Base-by-base conservation (phyloP, 805 yeast species). In the Candida pseudofarinosa region DNA sequence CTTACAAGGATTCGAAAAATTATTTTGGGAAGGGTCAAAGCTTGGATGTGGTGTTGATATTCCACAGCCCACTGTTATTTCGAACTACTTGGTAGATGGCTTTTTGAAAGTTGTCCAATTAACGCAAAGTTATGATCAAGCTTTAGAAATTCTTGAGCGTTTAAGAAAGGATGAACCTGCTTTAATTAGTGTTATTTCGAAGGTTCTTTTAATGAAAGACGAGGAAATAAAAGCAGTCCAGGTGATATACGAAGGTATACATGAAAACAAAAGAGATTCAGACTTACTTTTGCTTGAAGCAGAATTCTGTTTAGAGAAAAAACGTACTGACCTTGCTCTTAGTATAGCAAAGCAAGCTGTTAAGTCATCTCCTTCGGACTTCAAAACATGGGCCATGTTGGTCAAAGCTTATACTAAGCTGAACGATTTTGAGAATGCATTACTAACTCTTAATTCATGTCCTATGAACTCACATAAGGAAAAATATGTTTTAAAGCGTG, bases 391-490 rank as follows among this genome's bases (percentile, higher is more conserved):
- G 95, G 74, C 83, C 3, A 63, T 77, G 44, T 61, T 86, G 44
- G 85, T 85, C 6, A 73, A 74, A 51, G 76, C 79, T 1, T 85
- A 85, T 59, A 77, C 85, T 33, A 73, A 74, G 36, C 57, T 78
- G 40, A 80, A 80, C 19, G 83, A 84, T 59, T 78, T 79, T 57
- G 90, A 85, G 56, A 77, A 83, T 51, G 86, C 93, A 1, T 67
- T 86, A 41, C 63, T 85, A 43, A 78, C 89, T 1, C 69, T 86
- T 50, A 86, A 86, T 54, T 81, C 91, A 13, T 84, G 90, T 55
- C 95, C 95, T 18, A 84, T 86, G 88, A 81, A 81, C 41, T 77
- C 85, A 8, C 79, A 81, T 54, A 82, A 80, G 55, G 93, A 85
- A 52, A 77, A 77, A 48, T 85, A 71, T 57, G 69, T 73, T 17